Evolutionary conservation across 2,329 filamentous ascomycete species (phyloP).

Genomic region (Pyrenophora graminea): DNA sequence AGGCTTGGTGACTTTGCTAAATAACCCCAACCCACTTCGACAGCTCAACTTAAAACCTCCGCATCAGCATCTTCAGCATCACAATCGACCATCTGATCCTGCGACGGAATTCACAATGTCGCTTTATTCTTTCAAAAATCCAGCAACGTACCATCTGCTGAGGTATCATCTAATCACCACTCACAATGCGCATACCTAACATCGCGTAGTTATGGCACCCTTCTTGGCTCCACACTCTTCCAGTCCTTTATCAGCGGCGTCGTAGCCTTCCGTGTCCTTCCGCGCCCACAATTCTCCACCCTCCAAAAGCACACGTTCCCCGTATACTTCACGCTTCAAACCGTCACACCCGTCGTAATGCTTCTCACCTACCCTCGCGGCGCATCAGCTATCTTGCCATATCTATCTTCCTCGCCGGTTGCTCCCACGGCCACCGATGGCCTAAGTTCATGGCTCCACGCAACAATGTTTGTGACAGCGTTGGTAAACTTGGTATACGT

Average conservation of each 20-base stretch:
- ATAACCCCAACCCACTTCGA: neutral
- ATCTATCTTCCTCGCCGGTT: conserved; percentile 7
- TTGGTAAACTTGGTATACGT: conserved; percentile 71
- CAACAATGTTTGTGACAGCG: conserved; percentile 70
- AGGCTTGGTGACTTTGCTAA: neutral
- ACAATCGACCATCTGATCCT: neutral
- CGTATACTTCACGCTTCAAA: conserved; percentile 85
- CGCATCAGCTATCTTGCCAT: conserved; percentile 12
- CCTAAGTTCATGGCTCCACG: conserved; percentile 60
- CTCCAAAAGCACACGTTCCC: conserved; percentile 81
- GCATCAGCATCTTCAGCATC: too few species aligned
- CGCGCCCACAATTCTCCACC: conserved; percentile 77
- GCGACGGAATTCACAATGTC: conserved; percentile 38
- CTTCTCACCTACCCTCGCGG: conserved; percentile 74
- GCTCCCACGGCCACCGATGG: conserved; percentile 18
- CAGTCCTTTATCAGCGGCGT: conserved; percentile 79
- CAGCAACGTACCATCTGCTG: conserved; percentile 76
- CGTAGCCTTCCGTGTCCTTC: conserved; percentile 75
- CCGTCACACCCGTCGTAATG: conserved; percentile 71
- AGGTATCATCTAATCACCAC: conserved; percentile 55
- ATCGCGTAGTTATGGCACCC: conserved; percentile 73
- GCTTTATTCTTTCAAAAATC: conserved; percentile 60
- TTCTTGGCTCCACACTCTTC: conserved; percentile 85
- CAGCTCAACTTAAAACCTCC: too few species aligned
- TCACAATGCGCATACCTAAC: neutral